Evolutionary conservation across 257 asterid genomes (phyloP).

Genomic region (Solanum boliviense): DNA sequence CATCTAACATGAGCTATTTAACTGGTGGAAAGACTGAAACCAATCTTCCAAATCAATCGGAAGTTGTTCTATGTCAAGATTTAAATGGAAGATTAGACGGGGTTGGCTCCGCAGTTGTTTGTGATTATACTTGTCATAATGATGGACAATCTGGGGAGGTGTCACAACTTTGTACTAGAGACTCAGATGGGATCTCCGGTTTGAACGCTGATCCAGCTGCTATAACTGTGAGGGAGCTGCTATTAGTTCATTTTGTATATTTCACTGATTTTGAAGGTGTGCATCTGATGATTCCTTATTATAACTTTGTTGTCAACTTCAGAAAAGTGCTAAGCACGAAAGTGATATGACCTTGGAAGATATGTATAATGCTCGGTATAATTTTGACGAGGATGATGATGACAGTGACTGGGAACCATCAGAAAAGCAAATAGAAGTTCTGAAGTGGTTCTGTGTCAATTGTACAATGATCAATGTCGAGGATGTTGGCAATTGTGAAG

Average conservation of each 20-base stretch:
- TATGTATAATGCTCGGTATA: slow-evolving; percentile 48
- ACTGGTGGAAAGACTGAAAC: slow-evolving; percentile 24
- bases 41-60: slow-evolving; percentile 21
- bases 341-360: slow-evolving; percentile 62
- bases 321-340: slow-evolving; percentile 40
- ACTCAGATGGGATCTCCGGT: slow-evolving; percentile 3
- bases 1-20: slow-evolving; percentile 18
- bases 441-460: slow-evolving; percentile 88
- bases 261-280: neutral
- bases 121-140: slow-evolving; percentile 4
- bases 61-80: slow-evolving; percentile 8
- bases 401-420: slow-evolving; percentile 62
- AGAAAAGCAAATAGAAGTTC: slow-evolving; percentile 22
- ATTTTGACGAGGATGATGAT: slow-evolving; percentile 60
- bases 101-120: slow-evolving; percentile 12
- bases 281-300: neutral
- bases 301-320: slow-evolving; percentile 16
- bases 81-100: slow-evolving; percentile 5
- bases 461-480: slow-evolving; percentile 76
- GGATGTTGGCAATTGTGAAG: slow-evolving; percentile 47
- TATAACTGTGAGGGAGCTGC: slow-evolving; percentile 4
- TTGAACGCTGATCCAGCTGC: slow-evolving; percentile 4
- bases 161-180: slow-evolving; percentile 3
- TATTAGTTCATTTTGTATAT: neutral
- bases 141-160: slow-evolving; percentile 6